Conservation (phyloP, 441 rosid species). For the Erodium chrysanthum region DNA sequence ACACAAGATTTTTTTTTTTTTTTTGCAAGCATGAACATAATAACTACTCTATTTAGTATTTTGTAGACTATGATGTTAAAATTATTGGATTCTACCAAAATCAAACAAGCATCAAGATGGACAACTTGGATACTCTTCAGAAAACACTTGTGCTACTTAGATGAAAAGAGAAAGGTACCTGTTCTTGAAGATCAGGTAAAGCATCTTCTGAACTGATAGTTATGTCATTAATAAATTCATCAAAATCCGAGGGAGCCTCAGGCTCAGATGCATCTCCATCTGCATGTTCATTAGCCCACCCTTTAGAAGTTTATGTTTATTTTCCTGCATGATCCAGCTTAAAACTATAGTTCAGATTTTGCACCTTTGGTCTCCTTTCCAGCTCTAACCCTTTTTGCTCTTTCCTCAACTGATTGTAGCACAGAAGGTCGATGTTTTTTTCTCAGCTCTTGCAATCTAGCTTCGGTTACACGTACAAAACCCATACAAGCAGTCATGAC, state of each 20-base stretch:
- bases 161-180: constrained; percentile 33
- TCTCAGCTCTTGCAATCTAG: constrained; percentile 46
- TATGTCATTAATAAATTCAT: constrained; percentile 12
- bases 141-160: constrained; percentile 7
- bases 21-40: too few relatives aligned
- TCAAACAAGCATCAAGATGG: constrained; percentile 7
- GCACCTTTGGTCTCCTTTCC: constrained; percentile 47
- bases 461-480: constrained; percentile 45
- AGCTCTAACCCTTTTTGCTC: constrained; percentile 34
- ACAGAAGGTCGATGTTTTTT: constrained; percentile 47
- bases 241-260: constrained; percentile 25
- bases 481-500: constrained; percentile 65
- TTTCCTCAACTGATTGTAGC: constrained; percentile 37
- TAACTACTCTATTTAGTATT: too few relatives aligned
- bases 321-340: constrained; percentile 30
- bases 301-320: constrained; percentile 26
- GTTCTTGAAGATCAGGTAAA: constrained; percentile 55
- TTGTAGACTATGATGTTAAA: background rate
- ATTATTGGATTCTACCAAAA: background rate
- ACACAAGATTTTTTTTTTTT: too few relatives aligned
- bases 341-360: constrained; percentile 52
- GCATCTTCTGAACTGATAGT: too few relatives aligned
- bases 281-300: constrained; percentile 17
- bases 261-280: constrained; percentile 25
- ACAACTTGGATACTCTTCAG: background rate